phyloP scores from a whole-genome alignment of 2,329 filamentous ascomycete genomes.

The Exophiala sideris region DNA sequence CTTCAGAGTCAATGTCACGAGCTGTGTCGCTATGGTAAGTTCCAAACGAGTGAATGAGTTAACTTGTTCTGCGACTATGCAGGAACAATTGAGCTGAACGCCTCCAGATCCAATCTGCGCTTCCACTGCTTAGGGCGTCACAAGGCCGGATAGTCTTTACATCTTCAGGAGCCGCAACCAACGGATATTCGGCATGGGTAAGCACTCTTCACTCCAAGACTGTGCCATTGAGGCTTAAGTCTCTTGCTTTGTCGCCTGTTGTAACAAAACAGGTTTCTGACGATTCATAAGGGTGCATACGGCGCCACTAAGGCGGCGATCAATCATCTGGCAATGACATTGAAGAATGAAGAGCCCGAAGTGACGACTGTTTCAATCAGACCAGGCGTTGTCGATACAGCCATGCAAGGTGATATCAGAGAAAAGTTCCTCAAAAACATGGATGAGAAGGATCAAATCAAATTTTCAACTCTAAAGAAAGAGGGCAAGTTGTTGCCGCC shows the following conservation, averaged over 20 bases:
- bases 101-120: slow-evolving; percentile 63
- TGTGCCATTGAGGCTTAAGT: too few relatives aligned
- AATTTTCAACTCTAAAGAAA: slow-evolving; percentile 68
- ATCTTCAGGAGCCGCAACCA: slow-evolving; percentile 71
- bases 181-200: slow-evolving; percentile 65
- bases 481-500: slow-evolving; percentile 71
- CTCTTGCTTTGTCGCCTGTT: too few relatives aligned
- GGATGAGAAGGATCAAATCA: slow-evolving; percentile 55
- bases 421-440: slow-evolving; percentile 64
- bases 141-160: slow-evolving; percentile 72
- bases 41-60: not conserved
- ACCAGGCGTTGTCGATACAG: slow-evolving; percentile 81
- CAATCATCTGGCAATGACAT: slow-evolving; percentile 71
- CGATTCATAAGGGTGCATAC: slow-evolving; percentile 56
- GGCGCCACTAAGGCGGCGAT: slow-evolving; percentile 79
- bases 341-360: slow-evolving; percentile 72
- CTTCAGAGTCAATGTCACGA: slow-evolving; percentile 87
- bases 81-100: not conserved
- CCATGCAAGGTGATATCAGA: slow-evolving; percentile 82
- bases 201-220: too few relatives aligned
- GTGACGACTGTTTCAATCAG: slow-evolving; percentile 70
- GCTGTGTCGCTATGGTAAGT: slow-evolving; percentile 70
- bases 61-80: not conserved
- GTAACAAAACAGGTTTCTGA: too few relatives aligned
- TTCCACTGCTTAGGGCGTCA: slow-evolving; percentile 65